Base-by-base conservation (phyloP, 2,329 filamentous ascomycete genomes). In the Xylariaceae sp. region DNA sequence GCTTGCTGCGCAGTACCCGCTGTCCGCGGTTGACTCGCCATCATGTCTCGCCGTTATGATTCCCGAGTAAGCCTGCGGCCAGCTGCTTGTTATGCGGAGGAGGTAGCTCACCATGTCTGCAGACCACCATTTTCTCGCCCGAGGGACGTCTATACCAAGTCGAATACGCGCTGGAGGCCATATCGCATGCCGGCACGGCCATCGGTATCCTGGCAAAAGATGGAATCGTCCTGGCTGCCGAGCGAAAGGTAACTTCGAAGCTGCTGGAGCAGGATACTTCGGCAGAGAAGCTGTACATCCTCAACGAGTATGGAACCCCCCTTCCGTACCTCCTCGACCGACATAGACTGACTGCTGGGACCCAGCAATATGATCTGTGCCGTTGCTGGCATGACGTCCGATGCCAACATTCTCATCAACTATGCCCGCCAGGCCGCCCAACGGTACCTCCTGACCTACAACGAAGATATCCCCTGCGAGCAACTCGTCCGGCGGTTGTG, bases 361-460 rank as follows among this genome's bases (percentile, higher is more conserved):
- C 19, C 14, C 47, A 96, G 90, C 70, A 98, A 98, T 72, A 98
- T 98, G 93, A 96, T 98, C 65, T 95, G 89, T 65, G 92, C 92
- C 42, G 92, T 98, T 40, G 92, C 92, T 53, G 92, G 92, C 58
- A 96, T 98, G 90, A 98, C 89, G 29, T 92, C 92, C 56, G 92
- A 98, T 60, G 92, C 92, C 63, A 98, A 98, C 72, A 98, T 98
- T 64, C 87, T 98, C 61, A 98, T 98, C 79, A 98, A 98, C 74
- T 95, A 93, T 66, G 93, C 92, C 60, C 88, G 92, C 52, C 87
- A 94, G 76, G 84, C 86, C 54, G 92, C 92, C 52, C 92, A 98
- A 69, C 80, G 83, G 58, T 96, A 98, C 68, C 90, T 98, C 60
- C 79, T 94, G 49, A 98, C 90, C 54, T 98, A 98, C 75, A 94